Evolutionary conservation across 768 basidiomycete genomes (phyloP), one percentile per base, ranked within the genome.

Genomic region (Podaxis sp.): DNA sequence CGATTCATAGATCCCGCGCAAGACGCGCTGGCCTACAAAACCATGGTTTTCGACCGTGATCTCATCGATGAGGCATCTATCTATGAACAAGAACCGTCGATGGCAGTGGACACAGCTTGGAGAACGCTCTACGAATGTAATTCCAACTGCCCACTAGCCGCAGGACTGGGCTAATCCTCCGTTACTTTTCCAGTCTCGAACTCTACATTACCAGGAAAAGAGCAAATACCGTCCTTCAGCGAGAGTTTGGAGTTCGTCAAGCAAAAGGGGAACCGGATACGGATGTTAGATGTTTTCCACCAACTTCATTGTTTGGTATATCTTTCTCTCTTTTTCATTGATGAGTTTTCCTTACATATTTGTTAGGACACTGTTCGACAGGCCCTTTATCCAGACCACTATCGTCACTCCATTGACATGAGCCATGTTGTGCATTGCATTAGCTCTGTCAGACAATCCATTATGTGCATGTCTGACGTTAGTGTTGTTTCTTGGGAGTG

Each of bases 401-500:
- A 60, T 40, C 12, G 5, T 13, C 59, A 52, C 19, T 11, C 36
- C 15, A 52, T 52, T 17, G 59, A 52, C 39, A 12, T 36, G 5
- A 15, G 38, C 15, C 59, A 60, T 19, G 59, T 60, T 22, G 39
- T 28, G 11, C 59, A 60, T 17, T 60, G 59, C 49, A 30, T 60
- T 26, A 60, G 52, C 51, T 51, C 59, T 44, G 42, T 60, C n/a
- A 36, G 59, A 26, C 59, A 60, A 39, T 60, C 59, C 33, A 22
- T 60, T 33, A 60, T 52, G 59, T 60, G 59, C 17, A 60, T 60
- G 59, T 49, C 36, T 13, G 59, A 60, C 22, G 19, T 60, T 39
- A 60, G 59, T 38, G 36, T 52, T n/a, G 59, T 52, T 38, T 52
- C 48, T 39, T 60, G 59, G 59, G 59, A 52, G 24, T 60, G 59